These are phyloP conservation scores for Kokia cookei DNA, from an alignment of 441 rosid genomes.

Conservation along the genomic window DNA sequence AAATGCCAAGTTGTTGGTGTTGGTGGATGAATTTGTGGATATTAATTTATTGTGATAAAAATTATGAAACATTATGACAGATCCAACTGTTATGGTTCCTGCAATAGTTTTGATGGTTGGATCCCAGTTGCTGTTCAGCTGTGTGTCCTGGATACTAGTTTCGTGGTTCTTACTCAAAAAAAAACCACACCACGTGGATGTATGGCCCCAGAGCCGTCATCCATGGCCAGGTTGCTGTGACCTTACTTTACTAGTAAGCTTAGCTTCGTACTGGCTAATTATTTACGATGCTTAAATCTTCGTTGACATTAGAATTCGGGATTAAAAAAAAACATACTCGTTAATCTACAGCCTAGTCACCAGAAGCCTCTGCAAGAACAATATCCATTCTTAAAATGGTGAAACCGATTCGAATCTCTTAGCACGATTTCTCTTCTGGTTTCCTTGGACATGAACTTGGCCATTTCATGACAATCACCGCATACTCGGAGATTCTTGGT, in stretches of 20 bases:
- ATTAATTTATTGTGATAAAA: background rate
- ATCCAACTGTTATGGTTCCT: conserved; percentile 7
- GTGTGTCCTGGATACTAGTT: background rate
- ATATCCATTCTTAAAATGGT: conserved; percentile 57
- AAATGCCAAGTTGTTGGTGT: background rate
- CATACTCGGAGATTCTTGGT: conserved; percentile 58
- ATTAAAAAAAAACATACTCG: too few relatives aligned
- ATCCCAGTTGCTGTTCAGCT: conserved; percentile 8
- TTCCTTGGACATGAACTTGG: conserved; percentile 57
- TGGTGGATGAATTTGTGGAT: background rate
- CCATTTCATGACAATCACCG: conserved; percentile 70
- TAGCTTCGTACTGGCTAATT: too few relatives aligned
- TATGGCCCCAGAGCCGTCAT: background rate
- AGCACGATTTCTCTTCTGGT: conserved; percentile 44
- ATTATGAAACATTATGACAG: background rate
- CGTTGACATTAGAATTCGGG: too few relatives aligned
- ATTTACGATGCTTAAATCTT: too few relatives aligned
- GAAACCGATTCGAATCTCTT: conserved; percentile 66
- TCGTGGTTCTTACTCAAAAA: background rate
- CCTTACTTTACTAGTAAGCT: background rate
- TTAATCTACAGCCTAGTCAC: conserved; percentile 24
- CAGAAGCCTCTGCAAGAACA: conserved; percentile 86
- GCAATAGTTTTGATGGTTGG: conserved; percentile 2
- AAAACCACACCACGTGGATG: conserved; percentile 18
- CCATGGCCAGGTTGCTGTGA: background rate